These are phyloP conservation scores for Globisporangium nunn DNA, from an alignment of 352 stramenopile species.

Conservation along the genomic window DNA sequence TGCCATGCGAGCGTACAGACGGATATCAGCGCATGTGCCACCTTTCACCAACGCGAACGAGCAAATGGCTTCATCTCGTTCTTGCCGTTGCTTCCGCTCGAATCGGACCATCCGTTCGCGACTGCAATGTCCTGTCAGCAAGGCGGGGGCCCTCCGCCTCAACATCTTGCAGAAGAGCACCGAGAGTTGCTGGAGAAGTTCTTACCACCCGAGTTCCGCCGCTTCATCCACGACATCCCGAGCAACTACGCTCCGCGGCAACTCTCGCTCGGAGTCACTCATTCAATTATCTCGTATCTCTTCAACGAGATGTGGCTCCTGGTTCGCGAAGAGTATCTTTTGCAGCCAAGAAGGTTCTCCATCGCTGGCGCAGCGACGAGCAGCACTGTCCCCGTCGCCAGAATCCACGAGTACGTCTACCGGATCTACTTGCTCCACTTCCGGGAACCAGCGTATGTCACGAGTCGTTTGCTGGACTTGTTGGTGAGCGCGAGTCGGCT, in stretches of 20 bases:
- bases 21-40: slow-evolving; percentile 23
- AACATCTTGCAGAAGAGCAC: slow-evolving; percentile 12
- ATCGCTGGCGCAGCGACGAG: neutral
- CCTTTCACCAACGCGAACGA: slow-evolving; percentile 6
- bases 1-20: slow-evolving; percentile 20
- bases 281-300: slow-evolving; percentile 37
- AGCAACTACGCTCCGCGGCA: slow-evolving; percentile 30
- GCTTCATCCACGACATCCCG: slow-evolving; percentile 21
- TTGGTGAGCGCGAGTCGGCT: slow-evolving; percentile 34
- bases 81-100: slow-evolving; percentile 5
- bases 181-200: slow-evolving; percentile 26
- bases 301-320: slow-evolving; percentile 42
- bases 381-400: slow-evolving; percentile 17
- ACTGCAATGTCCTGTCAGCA: neutral
- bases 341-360: slow-evolving; percentile 14
- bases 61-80: slow-evolving; percentile 16
- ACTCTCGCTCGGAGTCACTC: slow-evolving; percentile 26
- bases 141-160: neutral
- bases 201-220: slow-evolving; percentile 23
- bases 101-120: neutral
- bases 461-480: slow-evolving; percentile 33
- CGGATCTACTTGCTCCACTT: slow-evolving; percentile 48
- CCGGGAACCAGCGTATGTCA: slow-evolving; percentile 27
- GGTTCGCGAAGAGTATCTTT: slow-evolving; percentile 26
- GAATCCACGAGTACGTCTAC: slow-evolving; percentile 37